Percentiles rank a stretch among this genome's conserved stretches.
Conservation (phyloP, 495 filamentous ascomycete species). For the Peziza echinospora region DNA sequence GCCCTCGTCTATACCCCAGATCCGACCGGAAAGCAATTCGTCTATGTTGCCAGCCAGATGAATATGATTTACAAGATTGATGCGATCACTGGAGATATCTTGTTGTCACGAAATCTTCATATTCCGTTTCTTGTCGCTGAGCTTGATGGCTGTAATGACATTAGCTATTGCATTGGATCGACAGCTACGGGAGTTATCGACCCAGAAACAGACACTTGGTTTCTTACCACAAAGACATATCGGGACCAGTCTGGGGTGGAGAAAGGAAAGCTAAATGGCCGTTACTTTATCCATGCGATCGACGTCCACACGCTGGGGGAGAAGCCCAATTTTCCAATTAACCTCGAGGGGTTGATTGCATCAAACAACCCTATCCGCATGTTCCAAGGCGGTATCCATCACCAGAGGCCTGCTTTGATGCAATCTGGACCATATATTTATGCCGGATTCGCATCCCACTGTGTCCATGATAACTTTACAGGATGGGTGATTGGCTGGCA, state of each 20-base stretch:
- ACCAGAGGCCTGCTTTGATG: slow-evolving; percentile 23
- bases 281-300: slow-evolving; percentile 24
- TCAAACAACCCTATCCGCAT: slow-evolving; percentile 23
- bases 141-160: slow-evolving; percentile 26
- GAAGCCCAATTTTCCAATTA: slow-evolving; percentile 22
- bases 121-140: slow-evolving; percentile 25
- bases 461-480: slow-evolving; percentile 26
- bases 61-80: slow-evolving; percentile 27
- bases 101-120: slow-evolving; percentile 21
- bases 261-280: slow-evolving; percentile 13
- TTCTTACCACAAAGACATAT: slow-evolving; percentile 25
- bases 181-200: slow-evolving; percentile 28
- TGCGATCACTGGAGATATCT: slow-evolving; percentile 24
- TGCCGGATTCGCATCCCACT: slow-evolving; percentile 26
- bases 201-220: slow-evolving; percentile 25
- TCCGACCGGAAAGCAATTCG: slow-evolving; percentile 22
- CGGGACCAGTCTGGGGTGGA: slow-evolving; percentile 13
- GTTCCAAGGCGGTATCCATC: slow-evolving; percentile 23
- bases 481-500: slow-evolving; percentile 26
- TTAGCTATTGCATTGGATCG: slow-evolving; percentile 24
- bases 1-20: slow-evolving; percentile 28
- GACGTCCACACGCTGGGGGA: slow-evolving; percentile 21
- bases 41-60: slow-evolving; percentile 22
- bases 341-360: slow-evolving; percentile 22
- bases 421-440: slow-evolving; percentile 23